Conservation (phyloP, 495 filamentous ascomycete genomes). For the Aspergillus hancockii region DNA sequence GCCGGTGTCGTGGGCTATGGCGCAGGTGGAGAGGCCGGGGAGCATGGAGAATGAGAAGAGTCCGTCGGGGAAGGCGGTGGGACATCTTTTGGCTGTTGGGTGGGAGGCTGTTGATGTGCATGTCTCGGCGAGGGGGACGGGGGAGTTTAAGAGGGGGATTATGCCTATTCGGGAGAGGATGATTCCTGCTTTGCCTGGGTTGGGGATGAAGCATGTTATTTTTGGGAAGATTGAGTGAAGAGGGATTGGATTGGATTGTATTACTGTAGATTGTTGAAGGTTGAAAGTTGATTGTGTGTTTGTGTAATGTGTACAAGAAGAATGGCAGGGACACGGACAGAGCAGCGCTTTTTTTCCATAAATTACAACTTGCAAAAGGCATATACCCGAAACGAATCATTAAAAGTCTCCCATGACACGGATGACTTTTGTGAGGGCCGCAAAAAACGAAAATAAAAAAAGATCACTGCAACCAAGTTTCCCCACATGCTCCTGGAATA, state of each 20-base stretch:
- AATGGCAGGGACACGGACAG: conserved; percentile 12
- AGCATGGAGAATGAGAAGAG: conserved; percentile 36
- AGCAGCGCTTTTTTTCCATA: conserved; percentile 38
- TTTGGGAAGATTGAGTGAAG: conserved; percentile 35
- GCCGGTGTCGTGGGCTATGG: conserved; percentile 45
- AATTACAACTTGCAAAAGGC: conserved; percentile 42
- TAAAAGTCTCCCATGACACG: conserved; percentile 33
- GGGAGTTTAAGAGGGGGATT: conserved; percentile 45
- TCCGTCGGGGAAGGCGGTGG: conserved; percentile 38
- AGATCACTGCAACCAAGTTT: conserved; percentile 3
- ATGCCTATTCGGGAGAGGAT: conserved; percentile 38
- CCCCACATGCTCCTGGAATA: conserved; percentile 17
- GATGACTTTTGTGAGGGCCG: conserved; percentile 26
- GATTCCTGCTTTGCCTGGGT: conserved; percentile 34
- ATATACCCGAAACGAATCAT: conserved; percentile 31
- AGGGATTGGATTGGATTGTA: background rate
- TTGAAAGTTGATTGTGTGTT: background rate
- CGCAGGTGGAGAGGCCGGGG: conserved; percentile 43
- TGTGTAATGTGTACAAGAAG: background rate
- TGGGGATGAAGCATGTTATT: conserved; percentile 47
- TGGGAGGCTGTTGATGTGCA: conserved; percentile 59
- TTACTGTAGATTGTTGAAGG: background rate
- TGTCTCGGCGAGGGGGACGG: conserved; percentile 43
- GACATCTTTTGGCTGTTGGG: conserved; percentile 45
- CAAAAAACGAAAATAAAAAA: conserved; percentile 10